A percentile compares a stretch with the other conserved stretches of the same genome.
These are phyloP conservation scores for Verbena officinalis DNA, from an alignment of 257 asterid species.

Conservation along the genomic window DNA sequence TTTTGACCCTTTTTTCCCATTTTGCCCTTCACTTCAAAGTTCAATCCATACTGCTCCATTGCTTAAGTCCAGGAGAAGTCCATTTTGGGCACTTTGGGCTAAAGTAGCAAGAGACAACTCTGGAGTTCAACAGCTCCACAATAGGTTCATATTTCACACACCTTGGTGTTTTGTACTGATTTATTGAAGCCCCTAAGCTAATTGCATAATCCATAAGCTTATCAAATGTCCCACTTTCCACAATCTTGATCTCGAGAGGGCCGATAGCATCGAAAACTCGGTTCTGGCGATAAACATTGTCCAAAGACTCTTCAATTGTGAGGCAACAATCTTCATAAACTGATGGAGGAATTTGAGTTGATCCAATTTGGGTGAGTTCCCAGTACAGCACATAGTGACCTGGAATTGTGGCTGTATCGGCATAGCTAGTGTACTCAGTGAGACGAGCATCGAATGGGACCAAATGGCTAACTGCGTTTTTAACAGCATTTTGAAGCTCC, in stretches of 20 bases:
- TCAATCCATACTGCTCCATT: constrained; percentile 57
- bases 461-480: constrained; percentile 56
- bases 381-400: constrained; percentile 79
- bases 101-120: constrained; percentile 47
- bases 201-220: constrained; percentile 88
- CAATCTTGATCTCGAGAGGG: constrained; percentile 72
- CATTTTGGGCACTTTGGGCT: constrained; percentile 78
- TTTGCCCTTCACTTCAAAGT: not conserved
- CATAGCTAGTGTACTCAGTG: constrained; percentile 75
- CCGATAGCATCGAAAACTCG: constrained; percentile 69
- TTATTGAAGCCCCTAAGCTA: constrained; percentile 73
- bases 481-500: constrained; percentile 72
- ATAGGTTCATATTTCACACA: constrained; percentile 72
- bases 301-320: constrained; percentile 68
- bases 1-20: not conserved
- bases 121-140: constrained; percentile 63
- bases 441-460: constrained; percentile 54
- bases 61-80: constrained; percentile 61
- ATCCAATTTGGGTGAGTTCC: constrained; percentile 54
- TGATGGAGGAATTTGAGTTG: constrained; percentile 55
- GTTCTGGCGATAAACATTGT: constrained; percentile 72
- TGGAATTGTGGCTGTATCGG: constrained; percentile 55
- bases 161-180: constrained; percentile 80
- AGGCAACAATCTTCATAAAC: constrained; percentile 73
- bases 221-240: constrained; percentile 71